Evolutionary conservation across 768 basidiomycete species (phyloP), one percentile per base, ranked within the genome.

Genomic region (Pulveroboletus sp.): DNA sequence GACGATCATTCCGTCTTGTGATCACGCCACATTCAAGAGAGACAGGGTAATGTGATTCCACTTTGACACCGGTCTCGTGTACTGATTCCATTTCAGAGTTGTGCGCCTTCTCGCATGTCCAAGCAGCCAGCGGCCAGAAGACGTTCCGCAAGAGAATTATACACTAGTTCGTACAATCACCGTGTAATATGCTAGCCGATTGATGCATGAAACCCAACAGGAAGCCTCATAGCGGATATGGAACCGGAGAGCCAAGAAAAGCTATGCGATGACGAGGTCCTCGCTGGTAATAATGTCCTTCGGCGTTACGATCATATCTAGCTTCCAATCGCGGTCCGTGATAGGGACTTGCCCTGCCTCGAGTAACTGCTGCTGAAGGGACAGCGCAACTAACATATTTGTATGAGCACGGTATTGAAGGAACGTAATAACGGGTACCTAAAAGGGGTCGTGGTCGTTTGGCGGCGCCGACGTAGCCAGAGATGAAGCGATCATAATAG

Each of bases 401-500:
- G 37, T 9, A 40, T 69, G 48, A 53, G 52, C 47, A 41, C 40
- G 49, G 47, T 43, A 34, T 17, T 14, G 50, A 46, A 49, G 47
- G 31, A 31, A 43, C 29, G 57, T 37, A 44, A 51, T 45, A 34
- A 52, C 43, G 50, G 56, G 72, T 54, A 88, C 89, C 80, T 45
- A 90, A 73, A 25, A 83, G 55, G 2, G 88, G 84, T 47, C 68
- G 72, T 20, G 69, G 68, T 50, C 70, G 68, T 21, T 71, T 70
- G 45, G 67, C 69, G 13, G 69, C 59, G 34, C 37, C 50, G 25
- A 71, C 63, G 50, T 88, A 89, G 1, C 73, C 64, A 3, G 80
- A 67, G 31, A 91, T 71, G 67, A 87, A 91, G 13, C 76, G 73
- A 67, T 91, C 89, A 56, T 91, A 91, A 68, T 86, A 90, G 6